These are phyloP conservation scores for Elongisporangium senticosum DNA, from an alignment of 352 stramenopile genomes.

Conservation along the genomic window DNA sequence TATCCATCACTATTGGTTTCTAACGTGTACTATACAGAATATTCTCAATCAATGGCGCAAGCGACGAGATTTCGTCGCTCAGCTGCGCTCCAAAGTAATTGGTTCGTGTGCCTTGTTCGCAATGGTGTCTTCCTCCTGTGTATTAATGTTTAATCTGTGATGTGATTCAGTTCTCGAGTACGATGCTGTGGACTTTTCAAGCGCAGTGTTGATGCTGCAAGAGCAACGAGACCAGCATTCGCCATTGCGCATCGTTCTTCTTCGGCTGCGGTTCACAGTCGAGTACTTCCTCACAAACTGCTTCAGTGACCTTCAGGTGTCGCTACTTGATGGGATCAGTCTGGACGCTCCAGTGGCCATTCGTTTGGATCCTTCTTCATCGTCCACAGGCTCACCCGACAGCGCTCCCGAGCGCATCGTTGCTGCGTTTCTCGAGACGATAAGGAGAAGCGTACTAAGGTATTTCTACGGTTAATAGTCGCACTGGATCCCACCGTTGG, in stretches of 20 bases:
- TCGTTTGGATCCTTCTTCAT: slow-evolving; percentile 10
- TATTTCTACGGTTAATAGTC: slow-evolving; percentile 17
- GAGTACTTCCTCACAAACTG: slow-evolving; percentile 36
- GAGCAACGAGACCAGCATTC: slow-evolving; percentile 28
- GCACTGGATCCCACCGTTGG: not conserved
- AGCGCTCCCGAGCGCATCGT: slow-evolving; percentile 7
- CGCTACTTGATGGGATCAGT: slow-evolving; percentile 21
- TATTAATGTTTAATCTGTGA: not conserved
- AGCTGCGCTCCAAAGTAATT: slow-evolving; percentile 24
- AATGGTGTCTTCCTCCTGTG: not conserved
- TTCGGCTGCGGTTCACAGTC: slow-evolving; percentile 29
- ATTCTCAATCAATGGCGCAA: slow-evolving; percentile 36
- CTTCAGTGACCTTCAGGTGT: slow-evolving; percentile 29
- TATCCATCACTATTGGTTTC: not conserved
- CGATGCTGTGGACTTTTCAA: slow-evolving; percentile 41
- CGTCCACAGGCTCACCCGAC: slow-evolving; percentile 2
- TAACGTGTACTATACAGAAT: slow-evolving; percentile 14
- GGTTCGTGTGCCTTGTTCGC: slow-evolving; percentile 10
- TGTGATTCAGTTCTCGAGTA: slow-evolving; percentile 38
- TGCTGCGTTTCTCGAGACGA: slow-evolving; percentile 16
- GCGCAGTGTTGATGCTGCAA: slow-evolving; percentile 43
- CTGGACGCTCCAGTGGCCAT: slow-evolving; percentile 6
- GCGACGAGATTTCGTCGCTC: slow-evolving; percentile 29
- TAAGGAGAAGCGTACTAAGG: slow-evolving; percentile 14
- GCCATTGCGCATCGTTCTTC: slow-evolving; percentile 31